A percentile compares a stretch with the other conserved stretches of the same genome.
These are phyloP conservation scores for Saprolegnia parasitica DNA, from an alignment of 352 stramenopile genomes.

Conservation along the genomic window DNA sequence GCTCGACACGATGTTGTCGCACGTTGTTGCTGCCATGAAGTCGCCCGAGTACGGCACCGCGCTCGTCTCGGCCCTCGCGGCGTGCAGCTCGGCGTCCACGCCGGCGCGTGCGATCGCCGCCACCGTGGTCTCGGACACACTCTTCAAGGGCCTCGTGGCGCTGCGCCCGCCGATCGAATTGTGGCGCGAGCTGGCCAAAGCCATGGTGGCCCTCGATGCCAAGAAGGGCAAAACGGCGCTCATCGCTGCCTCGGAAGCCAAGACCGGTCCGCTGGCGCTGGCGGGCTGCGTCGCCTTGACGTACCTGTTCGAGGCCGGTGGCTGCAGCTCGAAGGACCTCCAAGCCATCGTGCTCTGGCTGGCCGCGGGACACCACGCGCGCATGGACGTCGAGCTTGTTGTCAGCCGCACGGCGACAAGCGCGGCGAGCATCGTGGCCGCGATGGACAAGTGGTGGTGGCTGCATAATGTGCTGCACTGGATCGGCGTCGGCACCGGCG, in stretches of 20 bases:
- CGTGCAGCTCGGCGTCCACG: not conserved
- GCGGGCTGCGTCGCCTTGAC: conserved; percentile 7
- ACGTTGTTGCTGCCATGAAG: not conserved
- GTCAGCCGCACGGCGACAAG: not conserved
- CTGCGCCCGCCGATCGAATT: not conserved
- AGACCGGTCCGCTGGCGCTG: not conserved
- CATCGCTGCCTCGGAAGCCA: not conserved
- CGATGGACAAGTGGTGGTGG: conserved; percentile 23
- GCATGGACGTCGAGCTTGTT: not conserved
- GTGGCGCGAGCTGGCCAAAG: not conserved
- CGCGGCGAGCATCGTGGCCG: too few species aligned
- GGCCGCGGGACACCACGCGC: not conserved
- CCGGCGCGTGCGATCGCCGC: conserved; percentile 1
- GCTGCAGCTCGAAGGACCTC: conserved; percentile 11
- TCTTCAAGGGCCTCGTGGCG: conserved; percentile 12
- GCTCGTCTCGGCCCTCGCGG: not conserved
- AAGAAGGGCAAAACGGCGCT: conserved; percentile 10
- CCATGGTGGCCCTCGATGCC: conserved; percentile 3
- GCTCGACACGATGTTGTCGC: conserved; percentile 21
- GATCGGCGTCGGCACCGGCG: conserved; percentile 8
- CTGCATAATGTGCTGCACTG: conserved; percentile 12
- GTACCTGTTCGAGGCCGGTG: conserved; percentile 11
- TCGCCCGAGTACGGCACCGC: not conserved
- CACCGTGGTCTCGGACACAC: not conserved
- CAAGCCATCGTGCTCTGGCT: conserved; percentile 8